Conservation (phyloP, 2,329 filamentous ascomycete genomes). For the Trichoderma sp. region DNA sequence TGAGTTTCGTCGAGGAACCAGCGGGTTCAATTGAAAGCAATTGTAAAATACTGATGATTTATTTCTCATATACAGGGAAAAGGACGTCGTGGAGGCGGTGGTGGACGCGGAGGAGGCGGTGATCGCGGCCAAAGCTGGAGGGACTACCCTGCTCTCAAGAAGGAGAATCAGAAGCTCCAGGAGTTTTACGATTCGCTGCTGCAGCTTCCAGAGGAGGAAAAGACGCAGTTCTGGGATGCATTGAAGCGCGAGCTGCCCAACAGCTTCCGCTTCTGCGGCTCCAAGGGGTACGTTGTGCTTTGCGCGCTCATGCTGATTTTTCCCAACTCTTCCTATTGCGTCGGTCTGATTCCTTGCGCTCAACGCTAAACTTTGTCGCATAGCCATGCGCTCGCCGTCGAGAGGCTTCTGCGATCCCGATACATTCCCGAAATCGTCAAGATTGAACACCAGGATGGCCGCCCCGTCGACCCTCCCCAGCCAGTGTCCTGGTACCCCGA, state of each 20-base stretch:
- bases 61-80: constrained; percentile 32
- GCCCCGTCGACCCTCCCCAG: constrained; percentile 75
- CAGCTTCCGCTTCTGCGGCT: constrained; percentile 96
- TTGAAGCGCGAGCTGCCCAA: constrained; percentile 86
- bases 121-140: constrained; percentile 30
- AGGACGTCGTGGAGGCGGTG: constrained; percentile 35
- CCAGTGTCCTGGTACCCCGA: constrained; percentile 92
- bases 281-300: constrained; percentile 64
- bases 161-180: constrained; percentile 82
- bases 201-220: constrained; percentile 74
- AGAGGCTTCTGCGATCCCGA: constrained; percentile 79
- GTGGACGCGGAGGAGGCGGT: constrained; percentile 33
- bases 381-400: constrained; percentile 88
- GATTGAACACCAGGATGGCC: constrained; percentile 79
- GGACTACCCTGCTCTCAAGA: constrained; percentile 52
- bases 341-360: neutral
- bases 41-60: neutral
- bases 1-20: constrained; percentile 21
- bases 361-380: constrained; percentile 20
- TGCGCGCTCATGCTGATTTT: neutral
- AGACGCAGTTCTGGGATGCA: constrained; percentile 76
- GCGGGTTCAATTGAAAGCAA: neutral
- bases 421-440: constrained; percentile 89
- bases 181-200: constrained; percentile 79
- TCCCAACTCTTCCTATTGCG: neutral